Percentiles rank a stretch among this genome's conserved stretches.
phyloP scores from a whole-genome alignment of 768 basidiomycete genomes.

The Rhodotorula taiwanensis region DNA sequence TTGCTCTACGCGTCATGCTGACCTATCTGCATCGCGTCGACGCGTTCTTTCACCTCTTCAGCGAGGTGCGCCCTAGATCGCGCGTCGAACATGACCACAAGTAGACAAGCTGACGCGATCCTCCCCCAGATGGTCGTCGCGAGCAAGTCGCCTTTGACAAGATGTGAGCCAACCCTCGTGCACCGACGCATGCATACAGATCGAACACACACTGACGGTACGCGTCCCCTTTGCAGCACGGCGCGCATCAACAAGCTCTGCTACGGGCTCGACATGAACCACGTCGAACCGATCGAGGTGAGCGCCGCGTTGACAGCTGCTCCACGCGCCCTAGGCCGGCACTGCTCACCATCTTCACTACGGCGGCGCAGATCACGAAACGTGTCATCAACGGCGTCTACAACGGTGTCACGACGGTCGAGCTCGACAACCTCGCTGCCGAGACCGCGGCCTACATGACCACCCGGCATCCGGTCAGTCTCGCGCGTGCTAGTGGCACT shows the following conservation, averaged over 20 bases:
- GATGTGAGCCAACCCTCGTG: constrained; percentile 47
- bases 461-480: constrained; percentile 49
- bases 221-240: constrained; percentile 10
- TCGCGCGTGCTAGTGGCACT: not conserved
- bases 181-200: no score
- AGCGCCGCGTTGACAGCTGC: not conserved
- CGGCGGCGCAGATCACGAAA: constrained; percentile 42
- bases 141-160: constrained; percentile 92
- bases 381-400: constrained; percentile 83
- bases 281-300: constrained; percentile 80
- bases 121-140: constrained; percentile 53
- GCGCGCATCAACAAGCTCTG: constrained; percentile 58
- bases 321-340: no score
- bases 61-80: constrained; percentile 50
- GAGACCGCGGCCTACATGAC: constrained; percentile 90
- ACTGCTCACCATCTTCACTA: no score
- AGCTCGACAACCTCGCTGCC: constrained; percentile 59
- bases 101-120: not conserved
- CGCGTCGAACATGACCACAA: not conserved
- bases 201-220: no score
- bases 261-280: constrained; percentile 87
- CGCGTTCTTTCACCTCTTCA: not conserved
- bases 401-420: constrained; percentile 90
- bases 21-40: constrained; percentile 1
- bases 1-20: constrained; percentile 1